Conservation (phyloP, 768 basidiomycete species). For the Leccinum incarnatum region DNA sequence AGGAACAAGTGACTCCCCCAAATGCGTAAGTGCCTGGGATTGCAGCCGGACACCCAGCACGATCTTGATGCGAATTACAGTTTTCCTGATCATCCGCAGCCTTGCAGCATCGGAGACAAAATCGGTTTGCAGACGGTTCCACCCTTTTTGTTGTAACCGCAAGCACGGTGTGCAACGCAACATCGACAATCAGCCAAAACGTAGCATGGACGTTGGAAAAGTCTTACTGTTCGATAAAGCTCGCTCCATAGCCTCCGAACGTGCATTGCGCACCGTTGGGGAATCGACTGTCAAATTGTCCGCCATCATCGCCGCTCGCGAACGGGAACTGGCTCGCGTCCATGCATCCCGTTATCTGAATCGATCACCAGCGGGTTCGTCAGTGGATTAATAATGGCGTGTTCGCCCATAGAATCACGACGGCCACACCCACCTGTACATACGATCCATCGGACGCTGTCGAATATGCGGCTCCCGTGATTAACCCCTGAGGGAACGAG, state of each 20-base stretch:
- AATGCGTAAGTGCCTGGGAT: slow-evolving; percentile 49
- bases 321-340: slow-evolving; percentile 31
- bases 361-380: not conserved
- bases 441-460: slow-evolving; percentile 37
- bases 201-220: not conserved
- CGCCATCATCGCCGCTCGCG: slow-evolving; percentile 39
- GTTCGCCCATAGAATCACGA: not conserved
- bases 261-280: slow-evolving; percentile 54
- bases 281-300: slow-evolving; percentile 50
- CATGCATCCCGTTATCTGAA: slow-evolving; percentile 41
- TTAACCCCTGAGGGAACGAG: slow-evolving; percentile 34
- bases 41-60: slow-evolving; percentile 39
- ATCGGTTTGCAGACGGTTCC: slow-evolving; percentile 44
- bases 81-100: slow-evolving; percentile 41
- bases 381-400: not conserved
- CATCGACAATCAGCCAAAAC: not conserved
- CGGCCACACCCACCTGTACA: slow-evolving; percentile 33
- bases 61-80: slow-evolving; percentile 52
- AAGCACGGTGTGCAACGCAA: not conserved
- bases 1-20: slow-evolving; percentile 37
- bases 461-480: slow-evolving; percentile 35
- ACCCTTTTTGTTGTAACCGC: slow-evolving; percentile 31
- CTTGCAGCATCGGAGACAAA: slow-evolving; percentile 50
- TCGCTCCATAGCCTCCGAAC: slow-evolving; percentile 49
- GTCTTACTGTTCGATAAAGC: slow-evolving; percentile 49